Evolutionary conservation across 768 basidiomycete genomes (phyloP).

Genomic region (Gymnopilus junonius): DNA sequence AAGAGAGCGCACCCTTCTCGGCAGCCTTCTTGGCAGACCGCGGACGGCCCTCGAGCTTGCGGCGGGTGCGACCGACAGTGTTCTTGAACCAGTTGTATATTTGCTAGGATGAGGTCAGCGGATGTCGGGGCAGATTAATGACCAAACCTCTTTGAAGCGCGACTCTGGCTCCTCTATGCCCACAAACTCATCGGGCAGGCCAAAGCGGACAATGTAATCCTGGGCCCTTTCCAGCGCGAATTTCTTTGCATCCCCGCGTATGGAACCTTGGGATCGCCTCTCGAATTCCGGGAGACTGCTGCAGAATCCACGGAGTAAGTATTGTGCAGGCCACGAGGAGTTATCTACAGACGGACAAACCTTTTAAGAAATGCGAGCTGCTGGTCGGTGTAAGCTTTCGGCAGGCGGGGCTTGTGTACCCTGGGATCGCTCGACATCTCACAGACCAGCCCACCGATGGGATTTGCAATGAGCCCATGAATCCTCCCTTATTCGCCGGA

Average conservation of each 20-base stretch:
- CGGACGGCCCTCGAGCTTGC: constrained; percentile 60
- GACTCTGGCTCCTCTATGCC: constrained; percentile 61
- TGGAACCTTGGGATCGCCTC: constrained; percentile 57
- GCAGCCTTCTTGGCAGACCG: constrained; percentile 54
- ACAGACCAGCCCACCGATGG: constrained; percentile 11
- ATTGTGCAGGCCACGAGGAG: too few relatives aligned
- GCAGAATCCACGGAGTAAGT: too few relatives aligned
- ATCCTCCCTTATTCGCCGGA: constrained; percentile 24
- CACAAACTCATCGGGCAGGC: constrained; percentile 58
- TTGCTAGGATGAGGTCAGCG: constrained; percentile 47
- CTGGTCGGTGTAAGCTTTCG: constrained; percentile 67
- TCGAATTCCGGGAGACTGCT: constrained; percentile 62
- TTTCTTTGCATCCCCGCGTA: constrained; percentile 72
- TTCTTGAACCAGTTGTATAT: constrained; percentile 81
- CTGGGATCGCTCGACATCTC: constrained; percentile 60
- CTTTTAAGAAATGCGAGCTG: constrained; percentile 62
- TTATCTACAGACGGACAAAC: constrained; percentile 35
- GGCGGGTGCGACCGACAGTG: constrained; percentile 62
- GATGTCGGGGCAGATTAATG: neutral
- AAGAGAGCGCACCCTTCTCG: constrained; percentile 48
- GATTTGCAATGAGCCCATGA: neutral
- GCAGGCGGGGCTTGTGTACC: constrained; percentile 67
- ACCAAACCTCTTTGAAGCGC: constrained; percentile 60
- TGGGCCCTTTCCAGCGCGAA: constrained; percentile 65
- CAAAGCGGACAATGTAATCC: constrained; percentile 64